These are phyloP conservation scores for Aureococcus anophagefferens DNA, from an alignment of 108 stramenopile species.

Conservation along the genomic window DNA sequence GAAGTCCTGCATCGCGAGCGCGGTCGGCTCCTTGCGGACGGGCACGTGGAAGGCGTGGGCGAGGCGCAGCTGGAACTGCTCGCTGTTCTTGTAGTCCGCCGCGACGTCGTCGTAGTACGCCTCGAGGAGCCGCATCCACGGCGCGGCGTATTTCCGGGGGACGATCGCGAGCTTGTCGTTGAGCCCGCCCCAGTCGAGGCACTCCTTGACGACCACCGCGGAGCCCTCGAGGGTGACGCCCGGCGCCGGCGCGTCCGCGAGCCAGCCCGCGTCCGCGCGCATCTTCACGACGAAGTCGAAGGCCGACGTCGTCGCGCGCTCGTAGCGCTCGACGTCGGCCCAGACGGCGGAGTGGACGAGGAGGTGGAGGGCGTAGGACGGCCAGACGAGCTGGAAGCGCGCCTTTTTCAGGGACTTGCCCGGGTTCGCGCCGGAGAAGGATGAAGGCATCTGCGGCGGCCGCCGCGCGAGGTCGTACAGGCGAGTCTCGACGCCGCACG, in stretches of 20 bases:
- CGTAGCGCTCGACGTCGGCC: neutral
- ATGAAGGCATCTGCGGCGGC: neutral
- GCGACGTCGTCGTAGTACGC: neutral
- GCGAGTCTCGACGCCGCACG: neutral
- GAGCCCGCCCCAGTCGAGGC: neutral
- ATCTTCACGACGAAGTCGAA: neutral
- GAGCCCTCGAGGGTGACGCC: neutral
- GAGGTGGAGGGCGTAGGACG: neutral
- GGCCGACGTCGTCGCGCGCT: neutral
- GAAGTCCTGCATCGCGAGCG: neutral
- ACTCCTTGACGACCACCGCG: neutral
- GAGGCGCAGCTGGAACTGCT: neutral
- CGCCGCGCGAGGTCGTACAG: neutral
- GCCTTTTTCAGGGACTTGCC: neutral
- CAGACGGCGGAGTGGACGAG: neutral
- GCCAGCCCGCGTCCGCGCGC: neutral
- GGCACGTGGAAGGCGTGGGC: neutral
- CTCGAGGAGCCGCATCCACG: neutral
- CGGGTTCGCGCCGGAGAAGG: neutral
- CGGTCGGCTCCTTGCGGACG: neutral
- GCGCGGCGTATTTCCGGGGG: neutral
- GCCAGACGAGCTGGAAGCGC: neutral
- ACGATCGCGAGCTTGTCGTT: neutral
- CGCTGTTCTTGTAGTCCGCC: neutral
- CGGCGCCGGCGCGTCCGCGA: neutral